Base-by-base conservation (phyloP, 331 rosid species). In the Erythrophleum ivorense region DNA sequence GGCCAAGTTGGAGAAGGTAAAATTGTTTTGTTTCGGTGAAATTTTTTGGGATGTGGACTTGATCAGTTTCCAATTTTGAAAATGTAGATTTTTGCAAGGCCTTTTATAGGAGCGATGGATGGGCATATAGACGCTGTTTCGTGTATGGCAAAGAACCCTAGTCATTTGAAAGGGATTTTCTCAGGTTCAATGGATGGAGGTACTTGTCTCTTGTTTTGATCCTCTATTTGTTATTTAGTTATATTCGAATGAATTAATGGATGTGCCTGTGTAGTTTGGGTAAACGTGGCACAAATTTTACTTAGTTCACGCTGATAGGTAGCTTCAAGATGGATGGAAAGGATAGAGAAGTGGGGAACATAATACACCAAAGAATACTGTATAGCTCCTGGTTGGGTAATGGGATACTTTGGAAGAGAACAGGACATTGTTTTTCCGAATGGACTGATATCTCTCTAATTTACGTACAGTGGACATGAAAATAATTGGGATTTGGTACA, bases 131-230 rank as follows among this genome's bases (percentile, higher is more conserved):
- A 95, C 18, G 87, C 97, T 3, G 48, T 95, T 79, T 93, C 97
- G 0, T 91, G 91, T 84, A 93, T 93, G 99, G 87, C 94, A 0
- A 93, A 92, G 91, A 90, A 95, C 76, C 92, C 90, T 4, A 90
- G 83, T 89, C 94, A 92, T 82, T 87, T 95, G 98, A 91, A 80
- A 80, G 89, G 92, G 62, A 78, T 95, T 58, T 95, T 95, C 81
- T 90, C 98, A 1, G 98, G 98, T 73, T 90, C 99, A 15, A 88
- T 91, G 98, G 99, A 95, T 88, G 99, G 99, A 88, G 98, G 99
- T 95, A 89, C 73, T 82, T 84, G 45, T 54, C 15, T 77, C 58
- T 58, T 77, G 33, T 73, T 62, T 29, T 62, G 33, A 9, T 43
- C 41, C 16, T 58, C 29, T 59, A 52, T 70, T 43, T 31, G 62